Percentiles rank a stretch among this genome's conserved stretches.
Evolutionary conservation across 1,284 basidiomycete genomes (phyloP).

Genomic region (Gastroboletus turbinatus): DNA sequence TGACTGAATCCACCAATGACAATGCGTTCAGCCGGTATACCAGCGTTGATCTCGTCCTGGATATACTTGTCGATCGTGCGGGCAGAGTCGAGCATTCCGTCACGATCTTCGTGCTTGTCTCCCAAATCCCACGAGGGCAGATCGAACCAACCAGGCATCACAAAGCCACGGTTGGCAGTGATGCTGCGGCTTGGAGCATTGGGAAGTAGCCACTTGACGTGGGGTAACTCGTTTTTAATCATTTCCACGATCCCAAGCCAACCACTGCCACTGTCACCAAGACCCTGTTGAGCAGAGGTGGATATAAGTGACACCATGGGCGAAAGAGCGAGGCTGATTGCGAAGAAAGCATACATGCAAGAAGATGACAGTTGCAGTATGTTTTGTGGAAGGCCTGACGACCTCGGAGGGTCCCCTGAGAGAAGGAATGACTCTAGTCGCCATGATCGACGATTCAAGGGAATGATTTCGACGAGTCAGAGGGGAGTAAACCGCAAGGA

Average conservation of each 20-base stretch:
- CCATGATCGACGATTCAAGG: slow-evolving; percentile 15
- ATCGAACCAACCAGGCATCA: slow-evolving; percentile 84
- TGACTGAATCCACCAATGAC: slow-evolving; percentile 89
- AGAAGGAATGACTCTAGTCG: slow-evolving; percentile 26
- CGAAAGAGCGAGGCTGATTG: slow-evolving; percentile 5
- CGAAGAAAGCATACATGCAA: slow-evolving; percentile 62
- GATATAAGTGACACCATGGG: neutral
- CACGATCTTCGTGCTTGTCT: slow-evolving; percentile 58
- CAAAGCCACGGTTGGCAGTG: slow-evolving; percentile 59
- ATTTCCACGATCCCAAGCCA: slow-evolving; percentile 79
- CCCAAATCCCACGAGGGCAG: slow-evolving; percentile 63
- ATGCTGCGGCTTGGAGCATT: slow-evolving; percentile 47
- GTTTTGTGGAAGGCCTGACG: slow-evolving; percentile 56
- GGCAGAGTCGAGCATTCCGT: slow-evolving; percentile 67
- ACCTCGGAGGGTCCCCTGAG: slow-evolving; percentile 42
- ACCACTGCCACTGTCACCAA: slow-evolving; percentile 74
- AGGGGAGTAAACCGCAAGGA: neutral
- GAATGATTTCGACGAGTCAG: slow-evolving; percentile 21
- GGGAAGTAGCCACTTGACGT: slow-evolving; percentile 79
- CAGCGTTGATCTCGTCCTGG: slow-evolving; percentile 69
- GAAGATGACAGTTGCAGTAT: slow-evolving; percentile 88
- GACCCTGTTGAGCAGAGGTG: slow-evolving; percentile 46
- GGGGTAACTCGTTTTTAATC: slow-evolving; percentile 56
- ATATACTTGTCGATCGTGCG: slow-evolving; percentile 69
- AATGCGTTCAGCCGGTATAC: slow-evolving; percentile 65